Conservation (phyloP, 345 rosid genomes). For the Capsella bursapastoris region DNA sequence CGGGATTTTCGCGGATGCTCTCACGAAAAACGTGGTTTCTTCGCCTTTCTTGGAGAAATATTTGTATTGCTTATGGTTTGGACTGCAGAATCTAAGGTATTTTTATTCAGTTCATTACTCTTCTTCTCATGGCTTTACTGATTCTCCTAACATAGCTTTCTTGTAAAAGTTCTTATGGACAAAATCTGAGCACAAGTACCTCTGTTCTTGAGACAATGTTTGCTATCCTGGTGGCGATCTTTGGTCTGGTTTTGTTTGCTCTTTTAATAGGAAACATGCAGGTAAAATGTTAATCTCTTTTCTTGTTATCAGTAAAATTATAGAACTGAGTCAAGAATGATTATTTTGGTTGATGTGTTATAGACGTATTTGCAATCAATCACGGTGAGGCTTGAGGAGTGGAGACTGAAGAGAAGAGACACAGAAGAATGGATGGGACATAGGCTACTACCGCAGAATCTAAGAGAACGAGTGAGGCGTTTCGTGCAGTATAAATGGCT, state of each 20-base stretch:
- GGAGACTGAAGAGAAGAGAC: constrained; percentile 74
- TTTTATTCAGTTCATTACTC: neutral
- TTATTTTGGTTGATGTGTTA: constrained; percentile 5
- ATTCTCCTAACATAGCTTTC: constrained; percentile 22
- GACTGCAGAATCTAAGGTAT: constrained; percentile 90
- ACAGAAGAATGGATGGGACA: constrained; percentile 80
- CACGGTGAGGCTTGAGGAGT: constrained; percentile 74
- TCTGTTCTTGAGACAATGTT: constrained; percentile 61
- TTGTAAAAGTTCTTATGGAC: constrained; percentile 61
- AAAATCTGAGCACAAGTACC: constrained; percentile 52
- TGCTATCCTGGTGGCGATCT: constrained; percentile 59
- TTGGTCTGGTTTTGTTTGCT: constrained; percentile 72
- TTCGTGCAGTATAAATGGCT: constrained; percentile 79
- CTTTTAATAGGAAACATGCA: constrained; percentile 71
- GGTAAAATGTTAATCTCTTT: constrained; percentile 41
- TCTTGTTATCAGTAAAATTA: constrained; percentile 34
- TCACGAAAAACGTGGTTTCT: constrained; percentile 65
- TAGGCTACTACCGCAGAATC: constrained; percentile 63
- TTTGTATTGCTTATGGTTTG: constrained; percentile 94
- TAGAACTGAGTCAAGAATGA: constrained; percentile 2
- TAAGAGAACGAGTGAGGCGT: constrained; percentile 55
- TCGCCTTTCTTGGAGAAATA: constrained; percentile 68
- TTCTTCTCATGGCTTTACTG: neutral
- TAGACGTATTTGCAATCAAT: constrained; percentile 80
- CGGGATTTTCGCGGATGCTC: constrained; percentile 73